Conservation (phyloP, 2,329 filamentous ascomycete species). For the Beauveria rudraprayagi region DNA sequence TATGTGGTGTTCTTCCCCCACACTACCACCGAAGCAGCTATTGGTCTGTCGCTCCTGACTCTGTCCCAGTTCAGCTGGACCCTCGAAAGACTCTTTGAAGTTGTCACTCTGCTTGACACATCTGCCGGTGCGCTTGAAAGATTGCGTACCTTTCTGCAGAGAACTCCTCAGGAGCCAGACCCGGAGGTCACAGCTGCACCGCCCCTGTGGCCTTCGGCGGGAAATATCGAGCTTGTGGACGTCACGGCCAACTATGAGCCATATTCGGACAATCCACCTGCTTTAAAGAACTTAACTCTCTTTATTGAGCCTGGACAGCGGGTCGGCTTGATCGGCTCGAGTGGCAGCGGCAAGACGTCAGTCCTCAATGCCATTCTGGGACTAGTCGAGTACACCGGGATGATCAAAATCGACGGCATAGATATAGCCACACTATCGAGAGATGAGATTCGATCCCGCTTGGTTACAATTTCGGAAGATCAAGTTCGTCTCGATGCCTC, state of each 20-base stretch:
- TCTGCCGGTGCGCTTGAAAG: slow-evolving; percentile 1
- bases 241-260: slow-evolving; percentile 1
- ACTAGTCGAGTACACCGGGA: slow-evolving; percentile 12
- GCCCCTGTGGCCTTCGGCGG: neutral
- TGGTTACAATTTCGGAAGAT: slow-evolving; percentile 39
- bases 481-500: slow-evolving; percentile 34
- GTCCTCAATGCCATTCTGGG: slow-evolving; percentile 5
- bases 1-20: slow-evolving; percentile 22
- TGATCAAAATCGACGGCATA: slow-evolving; percentile 33
- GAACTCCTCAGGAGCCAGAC: neutral
- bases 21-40: neutral
- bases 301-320: slow-evolving; percentile 1
- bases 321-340: slow-evolving; percentile 2
- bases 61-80: slow-evolving; percentile 2
- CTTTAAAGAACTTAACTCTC: neutral
- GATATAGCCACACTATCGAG: slow-evolving; percentile 31
- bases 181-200: neutral
- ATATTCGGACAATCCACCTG: neutral
- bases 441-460: slow-evolving; percentile 30
- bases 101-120: neutral
- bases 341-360: slow-evolving; percentile 6
- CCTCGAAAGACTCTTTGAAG: slow-evolving; percentile 1
- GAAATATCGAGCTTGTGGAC: neutral
- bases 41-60: neutral
- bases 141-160: neutral